Conservation (phyloP, 2,329 filamentous ascomycete genomes). For the Basipetospora chlamydospora region DNA sequence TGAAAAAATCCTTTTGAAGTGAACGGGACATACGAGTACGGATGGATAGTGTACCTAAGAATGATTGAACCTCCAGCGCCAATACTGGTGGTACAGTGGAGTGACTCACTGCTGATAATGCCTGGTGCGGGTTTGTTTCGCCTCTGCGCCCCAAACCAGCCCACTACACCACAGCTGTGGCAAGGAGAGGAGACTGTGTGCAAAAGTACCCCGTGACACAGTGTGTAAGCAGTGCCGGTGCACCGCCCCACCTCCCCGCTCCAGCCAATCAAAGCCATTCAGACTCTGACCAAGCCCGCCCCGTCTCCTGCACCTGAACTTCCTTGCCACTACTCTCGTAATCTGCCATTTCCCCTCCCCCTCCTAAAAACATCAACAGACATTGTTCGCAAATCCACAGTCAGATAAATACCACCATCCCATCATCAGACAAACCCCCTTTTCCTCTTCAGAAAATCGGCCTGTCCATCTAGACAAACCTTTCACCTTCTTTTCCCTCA, state of each 20-base stretch:
- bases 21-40: too few relatives aligned
- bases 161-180: too few relatives aligned
- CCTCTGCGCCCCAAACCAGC: too few relatives aligned
- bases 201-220: conserved; percentile 6
- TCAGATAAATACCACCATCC: conserved; percentile 6
- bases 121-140: too few relatives aligned
- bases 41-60: too few relatives aligned
- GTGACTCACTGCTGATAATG: too few relatives aligned
- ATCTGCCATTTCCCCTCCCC: conserved; percentile 9
- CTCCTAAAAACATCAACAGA: conserved; percentile 6
- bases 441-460: conserved; percentile 2
- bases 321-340: conserved; percentile 6
- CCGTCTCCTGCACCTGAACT: conserved; percentile 2
- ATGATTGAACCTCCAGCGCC: too few relatives aligned
- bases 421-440: conserved; percentile 3
- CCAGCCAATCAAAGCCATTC: too few relatives aligned
- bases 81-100: too few relatives aligned
- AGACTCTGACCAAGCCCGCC: conserved; percentile 3
- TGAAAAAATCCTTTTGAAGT: too few relatives aligned
- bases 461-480: conserved; percentile 7
- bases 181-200: too few relatives aligned
- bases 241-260: background rate
- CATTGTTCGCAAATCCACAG: background rate
- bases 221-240: background rate
- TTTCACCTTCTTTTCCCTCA: conserved; percentile 7